These are phyloP conservation scores for Mycena epipterygia DNA, from an alignment of 768 basidiomycete genomes.

Conservation along the genomic window DNA sequence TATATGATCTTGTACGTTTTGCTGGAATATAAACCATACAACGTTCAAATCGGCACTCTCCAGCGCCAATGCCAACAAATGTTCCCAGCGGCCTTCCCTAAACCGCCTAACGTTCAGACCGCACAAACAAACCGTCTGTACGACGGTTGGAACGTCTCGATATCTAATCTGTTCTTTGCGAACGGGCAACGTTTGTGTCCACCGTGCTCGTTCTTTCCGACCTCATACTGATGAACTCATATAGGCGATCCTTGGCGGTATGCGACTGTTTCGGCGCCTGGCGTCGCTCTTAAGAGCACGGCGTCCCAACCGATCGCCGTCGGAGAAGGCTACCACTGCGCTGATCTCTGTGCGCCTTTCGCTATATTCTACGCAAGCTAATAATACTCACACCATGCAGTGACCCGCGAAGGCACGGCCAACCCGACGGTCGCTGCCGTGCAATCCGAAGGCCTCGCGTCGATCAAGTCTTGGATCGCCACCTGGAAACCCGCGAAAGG, in stretches of 20 bases:
- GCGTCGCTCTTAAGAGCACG: constrained; percentile 60
- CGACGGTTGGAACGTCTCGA: constrained; percentile 72
- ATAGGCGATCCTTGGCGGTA: constrained; percentile 84
- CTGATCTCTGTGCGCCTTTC: constrained; percentile 61
- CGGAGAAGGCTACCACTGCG: constrained; percentile 77
- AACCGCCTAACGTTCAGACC: constrained; percentile 59
- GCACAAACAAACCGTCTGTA: constrained; percentile 62
- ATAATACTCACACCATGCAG: constrained; percentile 3
- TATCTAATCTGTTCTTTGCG: constrained; percentile 75
- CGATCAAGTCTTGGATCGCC: constrained; percentile 71
- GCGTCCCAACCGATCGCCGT: constrained; percentile 67
- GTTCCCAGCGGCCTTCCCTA: constrained; percentile 73
- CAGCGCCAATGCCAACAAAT: constrained; percentile 66
- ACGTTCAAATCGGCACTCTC: neutral
- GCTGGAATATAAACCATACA: neutral
- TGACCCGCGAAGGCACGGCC: constrained; percentile 45
- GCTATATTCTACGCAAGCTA: neutral
- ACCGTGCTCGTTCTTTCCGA: neutral
- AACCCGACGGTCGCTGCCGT: constrained; percentile 69
- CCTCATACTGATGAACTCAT: neutral
- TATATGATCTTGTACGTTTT: constrained; percentile 66
- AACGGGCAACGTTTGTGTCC: constrained; percentile 74
- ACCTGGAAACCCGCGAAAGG: constrained; percentile 49
- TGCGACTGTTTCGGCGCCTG: constrained; percentile 74
- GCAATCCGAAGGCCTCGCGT: constrained; percentile 64